These are phyloP conservation scores for Medicago lupulina DNA, from an alignment of 306 rosid species.

Conservation along the genomic window DNA sequence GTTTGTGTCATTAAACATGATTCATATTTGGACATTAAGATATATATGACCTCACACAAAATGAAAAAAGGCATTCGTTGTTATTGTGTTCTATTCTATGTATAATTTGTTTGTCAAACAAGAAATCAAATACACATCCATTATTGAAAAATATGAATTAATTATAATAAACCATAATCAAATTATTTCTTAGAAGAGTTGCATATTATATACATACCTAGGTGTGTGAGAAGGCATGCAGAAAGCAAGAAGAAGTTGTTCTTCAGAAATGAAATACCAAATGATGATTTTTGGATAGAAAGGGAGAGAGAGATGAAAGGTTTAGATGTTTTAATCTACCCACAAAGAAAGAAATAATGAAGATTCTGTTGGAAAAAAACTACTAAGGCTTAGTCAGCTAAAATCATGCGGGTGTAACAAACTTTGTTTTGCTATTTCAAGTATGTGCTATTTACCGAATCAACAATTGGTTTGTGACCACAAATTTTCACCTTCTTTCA, in stretches of 20 bases:
- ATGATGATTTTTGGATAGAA: not conserved
- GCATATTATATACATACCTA: constrained; percentile 33
- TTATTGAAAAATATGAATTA: not conserved
- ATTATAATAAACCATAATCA: not conserved
- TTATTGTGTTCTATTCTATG: not conserved
- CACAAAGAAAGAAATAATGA: constrained; percentile 35
- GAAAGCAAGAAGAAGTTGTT: not conserved
- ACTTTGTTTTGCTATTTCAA: constrained; percentile 33
- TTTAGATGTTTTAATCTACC: not conserved
- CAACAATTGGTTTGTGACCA: constrained; percentile 41
- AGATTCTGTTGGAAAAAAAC: constrained; percentile 5
- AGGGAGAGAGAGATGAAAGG: not conserved
- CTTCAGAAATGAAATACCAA: not conserved
- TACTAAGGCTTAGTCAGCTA: constrained; percentile 7
- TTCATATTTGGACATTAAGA: not conserved
- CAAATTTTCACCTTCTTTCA: constrained; percentile 8
- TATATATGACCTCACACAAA: not conserved
- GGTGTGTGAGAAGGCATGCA: constrained; percentile 29
- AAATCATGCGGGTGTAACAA: constrained; percentile 36
- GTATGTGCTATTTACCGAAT: constrained; percentile 40
- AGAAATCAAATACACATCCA: constrained; percentile 15
- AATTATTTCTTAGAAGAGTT: constrained; percentile 1
- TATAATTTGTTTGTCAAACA: constrained; percentile 10
- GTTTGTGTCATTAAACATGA: not conserved
- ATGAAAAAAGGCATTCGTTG: not conserved